Evolutionary conservation across 148 eudicot genomes (phyloP).

Genomic region (Polygonum aviculare): DNA sequence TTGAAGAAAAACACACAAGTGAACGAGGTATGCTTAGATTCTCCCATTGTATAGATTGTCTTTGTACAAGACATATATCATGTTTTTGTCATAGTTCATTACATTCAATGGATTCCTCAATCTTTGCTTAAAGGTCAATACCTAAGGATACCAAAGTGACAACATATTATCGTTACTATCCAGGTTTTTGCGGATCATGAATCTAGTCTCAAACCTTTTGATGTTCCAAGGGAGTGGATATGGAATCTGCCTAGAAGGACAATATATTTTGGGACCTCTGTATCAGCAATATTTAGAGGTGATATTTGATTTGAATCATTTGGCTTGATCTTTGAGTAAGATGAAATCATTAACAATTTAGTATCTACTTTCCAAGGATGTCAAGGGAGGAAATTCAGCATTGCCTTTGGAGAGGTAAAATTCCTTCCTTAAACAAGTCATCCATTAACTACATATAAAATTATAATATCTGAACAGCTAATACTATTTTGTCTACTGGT

Average conservation of each 20-base stretch:
- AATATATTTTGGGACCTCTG: slow-evolving; percentile 61
- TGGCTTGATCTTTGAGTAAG: background rate
- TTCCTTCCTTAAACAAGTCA: background rate
- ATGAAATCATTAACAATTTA: slow-evolving; percentile 5
- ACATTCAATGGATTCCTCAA: background rate
- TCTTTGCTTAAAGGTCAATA: background rate
- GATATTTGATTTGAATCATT: background rate
- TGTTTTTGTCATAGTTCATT: background rate
- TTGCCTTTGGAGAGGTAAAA: slow-evolving; percentile 65
- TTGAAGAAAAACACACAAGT: too few species aligned
- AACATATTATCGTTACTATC: background rate
- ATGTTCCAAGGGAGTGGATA: slow-evolving; percentile 47
- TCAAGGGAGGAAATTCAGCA: slow-evolving; percentile 43
- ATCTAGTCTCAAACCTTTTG: slow-evolving; percentile 58
- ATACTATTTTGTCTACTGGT: slow-evolving; percentile 30
- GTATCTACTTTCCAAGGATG: slow-evolving; percentile 31
- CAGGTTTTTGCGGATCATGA: slow-evolving; percentile 74
- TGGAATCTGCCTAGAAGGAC: slow-evolving; percentile 56
- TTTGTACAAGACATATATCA: background rate
- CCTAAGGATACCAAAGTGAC: background rate
- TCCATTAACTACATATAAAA: background rate
- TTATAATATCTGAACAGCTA: slow-evolving; percentile 9
- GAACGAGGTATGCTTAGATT: slow-evolving; percentile 41
- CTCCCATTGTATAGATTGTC: background rate
- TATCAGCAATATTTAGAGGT: slow-evolving; percentile 60